Conservation (phyloP, 208 protist genomes). For the Acanthamoeba healyi region DNA sequence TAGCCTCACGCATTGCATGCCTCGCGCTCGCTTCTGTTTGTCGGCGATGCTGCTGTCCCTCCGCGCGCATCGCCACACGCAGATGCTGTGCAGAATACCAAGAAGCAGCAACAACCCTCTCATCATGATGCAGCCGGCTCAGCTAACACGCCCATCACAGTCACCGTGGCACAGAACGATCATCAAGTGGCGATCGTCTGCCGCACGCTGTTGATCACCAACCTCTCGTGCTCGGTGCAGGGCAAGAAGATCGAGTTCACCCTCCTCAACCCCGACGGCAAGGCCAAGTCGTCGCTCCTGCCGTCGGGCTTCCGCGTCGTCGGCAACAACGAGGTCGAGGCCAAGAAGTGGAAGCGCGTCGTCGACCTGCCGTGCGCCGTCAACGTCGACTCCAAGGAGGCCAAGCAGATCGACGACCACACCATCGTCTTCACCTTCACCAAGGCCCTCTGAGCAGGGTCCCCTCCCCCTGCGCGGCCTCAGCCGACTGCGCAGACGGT, state of each 20-base stretch:
- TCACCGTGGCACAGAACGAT: slow-evolving; percentile 46
- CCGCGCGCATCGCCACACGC: too few species aligned
- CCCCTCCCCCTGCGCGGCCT: too few species aligned
- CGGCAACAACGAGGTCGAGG: slow-evolving; percentile 8
- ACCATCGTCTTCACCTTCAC: slow-evolving; percentile 41
- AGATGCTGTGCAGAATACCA: neutral
- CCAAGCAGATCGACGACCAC: slow-evolving; percentile 34
- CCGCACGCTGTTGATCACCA: slow-evolving; percentile 3
- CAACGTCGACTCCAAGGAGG: neutral
- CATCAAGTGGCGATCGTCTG: slow-evolving; percentile 22
- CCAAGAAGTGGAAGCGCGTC: slow-evolving; percentile 21
- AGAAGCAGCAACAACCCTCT: neutral
- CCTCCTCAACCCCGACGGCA: neutral
- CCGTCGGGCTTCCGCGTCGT: slow-evolving; percentile 20
- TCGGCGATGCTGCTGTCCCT: too few species aligned
- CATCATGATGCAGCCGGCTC: neutral
- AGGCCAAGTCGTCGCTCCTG: neutral
- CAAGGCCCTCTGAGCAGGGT: neutral
- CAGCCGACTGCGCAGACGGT: too few species aligned
- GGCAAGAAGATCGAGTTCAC: slow-evolving; percentile 32
- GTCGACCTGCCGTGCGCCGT: neutral
- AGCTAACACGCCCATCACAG: slow-evolving; percentile 60
- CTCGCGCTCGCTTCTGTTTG: too few species aligned
- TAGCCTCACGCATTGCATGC: neutral
- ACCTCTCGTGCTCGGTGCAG: slow-evolving; percentile 40